phyloP scores from a whole-genome alignment of 768 basidiomycete genomes.

The Podaxis pistillaris region DNA sequence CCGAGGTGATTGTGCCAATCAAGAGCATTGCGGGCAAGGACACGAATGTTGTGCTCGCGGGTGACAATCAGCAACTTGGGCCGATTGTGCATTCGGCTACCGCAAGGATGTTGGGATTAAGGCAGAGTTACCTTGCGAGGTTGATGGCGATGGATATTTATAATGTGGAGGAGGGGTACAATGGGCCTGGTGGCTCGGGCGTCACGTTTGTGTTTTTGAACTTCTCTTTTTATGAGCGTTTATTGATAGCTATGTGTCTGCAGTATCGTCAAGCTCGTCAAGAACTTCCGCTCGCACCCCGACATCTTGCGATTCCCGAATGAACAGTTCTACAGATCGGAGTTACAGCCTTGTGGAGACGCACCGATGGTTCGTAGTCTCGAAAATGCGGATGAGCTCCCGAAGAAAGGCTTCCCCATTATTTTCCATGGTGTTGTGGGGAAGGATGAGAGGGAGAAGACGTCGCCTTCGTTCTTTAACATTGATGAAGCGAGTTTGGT shows the following conservation, averaged over 20 bases:
- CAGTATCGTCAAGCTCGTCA: conserved; percentile 58
- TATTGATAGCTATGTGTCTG: not conserved
- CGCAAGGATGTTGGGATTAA: conserved; percentile 48
- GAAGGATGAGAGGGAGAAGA: conserved; percentile 51
- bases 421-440: conserved; percentile 57
- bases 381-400: conserved; percentile 35
- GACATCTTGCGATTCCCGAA: conserved; percentile 58
- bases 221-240: not conserved
- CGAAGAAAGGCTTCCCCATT: conserved; percentile 47
- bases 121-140: conserved; percentile 50
- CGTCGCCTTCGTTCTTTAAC: conserved; percentile 67
- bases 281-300: conserved; percentile 58
- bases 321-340: conserved; percentile 52
- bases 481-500: conserved; percentile 50
- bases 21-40: conserved; percentile 42
- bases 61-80: conserved; percentile 63
- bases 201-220: conserved; percentile 30
- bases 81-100: conserved; percentile 51
- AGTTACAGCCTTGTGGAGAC: conserved; percentile 48
- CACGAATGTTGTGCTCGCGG: conserved; percentile 57
- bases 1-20: conserved; percentile 54
- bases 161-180: conserved; percentile 24
- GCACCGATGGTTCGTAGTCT: conserved; percentile 37
- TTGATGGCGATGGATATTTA: conserved; percentile 42
- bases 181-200: conserved; percentile 28